phyloP scores from a whole-genome alignment of 2,329 filamentous ascomycete species.

The Calonectria fujianensis region DNA sequence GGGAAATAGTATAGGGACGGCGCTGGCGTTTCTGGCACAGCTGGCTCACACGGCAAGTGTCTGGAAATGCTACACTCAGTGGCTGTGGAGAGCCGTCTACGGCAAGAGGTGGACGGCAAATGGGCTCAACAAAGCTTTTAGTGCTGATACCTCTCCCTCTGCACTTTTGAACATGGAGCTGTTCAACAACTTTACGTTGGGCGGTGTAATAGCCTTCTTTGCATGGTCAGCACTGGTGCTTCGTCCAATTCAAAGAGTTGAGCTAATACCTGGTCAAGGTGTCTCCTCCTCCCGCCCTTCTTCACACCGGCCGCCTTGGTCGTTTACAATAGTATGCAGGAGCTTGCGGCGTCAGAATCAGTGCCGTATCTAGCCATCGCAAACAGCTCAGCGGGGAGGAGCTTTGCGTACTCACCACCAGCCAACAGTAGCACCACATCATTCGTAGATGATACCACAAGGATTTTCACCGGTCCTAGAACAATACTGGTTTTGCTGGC shows the following conservation, averaged over 20 bases:
- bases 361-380: background rate
- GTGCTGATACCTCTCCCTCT: constrained; percentile 6
- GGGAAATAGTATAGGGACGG: background rate
- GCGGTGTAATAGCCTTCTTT: constrained; percentile 5
- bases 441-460: constrained; percentile 10
- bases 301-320: constrained; percentile 16
- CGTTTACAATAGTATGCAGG: background rate
- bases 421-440: constrained; percentile 16
- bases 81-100: constrained; percentile 37
- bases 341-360: background rate
- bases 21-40: constrained; percentile 23
- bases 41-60: constrained; percentile 31
- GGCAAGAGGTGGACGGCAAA: constrained; percentile 25
- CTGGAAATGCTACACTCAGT: constrained; percentile 36
- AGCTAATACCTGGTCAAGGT: constrained; percentile 1
- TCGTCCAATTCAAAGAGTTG: background rate
- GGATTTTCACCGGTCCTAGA: constrained; percentile 5
- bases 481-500: background rate
- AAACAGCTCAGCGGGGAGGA: background rate
- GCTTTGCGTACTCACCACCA: constrained; percentile 17
- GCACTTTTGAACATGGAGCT: background rate
- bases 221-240: constrained; percentile 2
- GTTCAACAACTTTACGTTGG: background rate
- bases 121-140: constrained; percentile 37
- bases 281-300: constrained; percentile 17